Evolutionary conservation across 2,329 filamentous ascomycete species (phyloP), one percentile per base, ranked within the genome.

Genomic region (Cladosporium sphaerospermum): DNA sequence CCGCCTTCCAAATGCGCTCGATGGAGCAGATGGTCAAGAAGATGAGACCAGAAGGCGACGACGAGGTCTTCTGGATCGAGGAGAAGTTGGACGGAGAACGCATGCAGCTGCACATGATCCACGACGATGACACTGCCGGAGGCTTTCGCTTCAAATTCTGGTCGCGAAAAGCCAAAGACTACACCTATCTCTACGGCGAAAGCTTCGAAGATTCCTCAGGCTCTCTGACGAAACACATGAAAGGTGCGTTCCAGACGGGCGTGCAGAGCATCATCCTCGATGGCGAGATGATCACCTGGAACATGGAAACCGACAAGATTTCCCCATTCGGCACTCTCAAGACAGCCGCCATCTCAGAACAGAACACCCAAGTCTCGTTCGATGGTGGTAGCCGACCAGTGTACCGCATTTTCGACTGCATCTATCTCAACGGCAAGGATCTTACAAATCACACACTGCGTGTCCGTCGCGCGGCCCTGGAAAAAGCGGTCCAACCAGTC

Each of bases 231-330:
- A 80, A 89, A 33, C 85, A 95, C 66, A 75, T 97, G 16, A 82
- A 82, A 49, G 77, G 82, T 39, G 89, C 89, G 0, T 97, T 99
- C 67, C 76, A 83, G 2, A 74, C 82, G 1, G 84, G 85, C 1
- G 89, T 97, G 0, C 78, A 85, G 13, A 96, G 88, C 64, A 78
- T 96, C 59, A 96, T 99, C 46, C 77, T 99, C 0, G 93, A 99
- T 63, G 93, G 93, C 9, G 93, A 99, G 68, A 99, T 99, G 93
- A 90, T 99, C 54, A 96, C 91, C 0, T 99, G 93, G 93, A 89
- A 97, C 65, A 88, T 90, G 56, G 82, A 85, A 42, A 77, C 87
- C 46, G 87, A 96, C 71, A 86, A 86, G 52, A 87, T 93, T 49
- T 86, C 95, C 13, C 83, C 86, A 0, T 99, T 99, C 67, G 93